Percentiles rank a stretch among this genome's conserved stretches.
Evolutionary conservation across 169 alveolate genomes (phyloP).

Genomic region (Sarcocystis neurona): DNA sequence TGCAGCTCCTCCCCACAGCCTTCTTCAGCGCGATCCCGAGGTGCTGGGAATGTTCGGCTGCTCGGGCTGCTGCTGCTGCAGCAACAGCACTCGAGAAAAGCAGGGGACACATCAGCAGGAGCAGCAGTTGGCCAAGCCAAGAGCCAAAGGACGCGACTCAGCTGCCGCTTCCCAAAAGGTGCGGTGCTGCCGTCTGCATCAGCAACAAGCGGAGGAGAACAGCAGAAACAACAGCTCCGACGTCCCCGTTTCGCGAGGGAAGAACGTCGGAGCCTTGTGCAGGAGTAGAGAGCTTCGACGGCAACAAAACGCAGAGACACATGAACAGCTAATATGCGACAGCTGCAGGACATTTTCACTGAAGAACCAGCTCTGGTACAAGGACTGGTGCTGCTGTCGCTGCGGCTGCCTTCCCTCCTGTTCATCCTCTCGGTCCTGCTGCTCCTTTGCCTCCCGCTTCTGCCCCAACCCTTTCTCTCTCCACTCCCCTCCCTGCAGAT

Average conservation of each 20-base stretch:
- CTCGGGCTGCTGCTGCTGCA: background rate
- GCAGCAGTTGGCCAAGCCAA: constrained; percentile 15
- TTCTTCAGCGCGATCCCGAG: too few species aligned
- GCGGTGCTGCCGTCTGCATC: background rate
- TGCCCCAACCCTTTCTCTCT: constrained; percentile 31
- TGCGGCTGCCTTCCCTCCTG: background rate
- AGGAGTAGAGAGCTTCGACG: background rate
- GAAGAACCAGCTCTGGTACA: background rate
- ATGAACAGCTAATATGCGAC: too few species aligned
- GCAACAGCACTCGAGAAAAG: background rate
- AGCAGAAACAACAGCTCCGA: background rate
- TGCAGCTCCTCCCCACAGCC: constrained; percentile 43
- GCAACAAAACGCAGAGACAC: constrained; percentile 10
- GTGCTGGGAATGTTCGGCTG: background rate
- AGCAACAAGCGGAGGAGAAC: background rate
- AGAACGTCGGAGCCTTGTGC: background rate
- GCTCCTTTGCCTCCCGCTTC: constrained; percentile 33
- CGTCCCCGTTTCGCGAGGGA: background rate
- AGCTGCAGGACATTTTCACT: too few species aligned
- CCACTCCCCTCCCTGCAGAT: background rate
- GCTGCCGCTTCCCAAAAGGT: too few species aligned
- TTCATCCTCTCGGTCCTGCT: constrained; percentile 3
- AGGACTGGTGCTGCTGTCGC: constrained; percentile 37
- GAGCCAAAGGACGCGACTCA: too few species aligned
- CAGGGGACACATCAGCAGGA: constrained; percentile 34